These are phyloP conservation scores for Neotropicomus parvogracilis DNA, from an alignment of 1,284 basidiomycete species.

Conservation along the genomic window DNA sequence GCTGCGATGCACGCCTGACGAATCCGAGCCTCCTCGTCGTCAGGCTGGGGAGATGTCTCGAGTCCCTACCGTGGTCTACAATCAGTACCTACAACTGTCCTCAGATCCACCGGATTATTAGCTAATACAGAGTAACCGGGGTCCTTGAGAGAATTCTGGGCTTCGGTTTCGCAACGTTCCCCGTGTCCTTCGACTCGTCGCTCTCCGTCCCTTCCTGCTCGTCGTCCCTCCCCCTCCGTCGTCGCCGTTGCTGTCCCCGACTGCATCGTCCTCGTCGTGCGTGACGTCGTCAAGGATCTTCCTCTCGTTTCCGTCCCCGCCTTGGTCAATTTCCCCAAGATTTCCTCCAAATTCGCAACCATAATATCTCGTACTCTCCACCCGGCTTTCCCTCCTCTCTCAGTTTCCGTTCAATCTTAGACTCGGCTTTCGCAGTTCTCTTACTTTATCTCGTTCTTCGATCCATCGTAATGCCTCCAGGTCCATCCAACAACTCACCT, in stretches of 20 bases:
- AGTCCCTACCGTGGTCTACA: too few species aligned
- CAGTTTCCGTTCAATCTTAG: constrained; percentile 19
- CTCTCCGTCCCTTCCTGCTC: constrained; percentile 26
- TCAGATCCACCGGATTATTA: constrained; percentile 8
- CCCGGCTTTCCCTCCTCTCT: constrained; percentile 11
- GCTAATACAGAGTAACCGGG: constrained; percentile 21
- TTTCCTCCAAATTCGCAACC: constrained; percentile 11
- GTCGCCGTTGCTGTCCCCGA: constrained; percentile 19
- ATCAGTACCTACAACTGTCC: too few species aligned
- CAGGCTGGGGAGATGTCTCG: too few species aligned
- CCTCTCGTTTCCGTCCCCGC: constrained; percentile 18
- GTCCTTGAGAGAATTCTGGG: constrained; percentile 36
- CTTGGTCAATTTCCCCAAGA: constrained; percentile 1
- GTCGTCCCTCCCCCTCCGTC: constrained; percentile 22
- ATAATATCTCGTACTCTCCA: constrained; percentile 19
- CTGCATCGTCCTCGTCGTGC: constrained; percentile 24
- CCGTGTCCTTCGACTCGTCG: constrained; percentile 31
- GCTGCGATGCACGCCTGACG: too few species aligned
- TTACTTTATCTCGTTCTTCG: constrained; percentile 23
- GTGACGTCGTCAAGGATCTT: constrained; percentile 21
- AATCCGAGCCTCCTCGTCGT: too few species aligned
- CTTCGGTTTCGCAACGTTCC: constrained; percentile 36
- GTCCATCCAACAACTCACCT: constrained; percentile 31
- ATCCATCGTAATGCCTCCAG: constrained; percentile 34
- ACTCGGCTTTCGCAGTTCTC: constrained; percentile 19